Conservation (phyloP, 441 rosid genomes). For the Melastoma candidum region DNA sequence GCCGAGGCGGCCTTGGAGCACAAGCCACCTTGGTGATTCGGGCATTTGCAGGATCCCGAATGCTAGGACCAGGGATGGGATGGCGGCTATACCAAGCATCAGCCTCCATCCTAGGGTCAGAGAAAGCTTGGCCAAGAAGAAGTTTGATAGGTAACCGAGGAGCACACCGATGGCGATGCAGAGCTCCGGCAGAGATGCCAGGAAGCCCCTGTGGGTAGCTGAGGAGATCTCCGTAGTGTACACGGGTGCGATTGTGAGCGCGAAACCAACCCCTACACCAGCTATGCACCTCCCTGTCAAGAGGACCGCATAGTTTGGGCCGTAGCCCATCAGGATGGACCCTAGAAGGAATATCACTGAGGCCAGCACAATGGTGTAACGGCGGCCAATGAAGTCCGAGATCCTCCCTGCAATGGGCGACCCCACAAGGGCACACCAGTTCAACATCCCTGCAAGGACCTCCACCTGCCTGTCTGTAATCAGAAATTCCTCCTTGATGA, state of each 20-base stretch:
- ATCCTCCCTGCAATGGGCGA: constrained; percentile 73
- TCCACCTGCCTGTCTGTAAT: constrained; percentile 51
- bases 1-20: constrained; percentile 53
- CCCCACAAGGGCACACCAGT: constrained; percentile 57
- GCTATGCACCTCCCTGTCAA: constrained; percentile 59
- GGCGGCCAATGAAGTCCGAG: constrained; percentile 66
- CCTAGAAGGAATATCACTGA: constrained; percentile 60
- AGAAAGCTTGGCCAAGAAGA: constrained; percentile 37
- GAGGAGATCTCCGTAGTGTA: constrained; percentile 71
- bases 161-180: constrained; percentile 61
- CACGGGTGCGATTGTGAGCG: constrained; percentile 84
- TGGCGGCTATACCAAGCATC: constrained; percentile 78
- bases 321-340: constrained; percentile 70
- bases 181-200: constrained; percentile 63
- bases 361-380: constrained; percentile 64
- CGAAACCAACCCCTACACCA: constrained; percentile 75
- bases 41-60: constrained; percentile 64
- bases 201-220: constrained; percentile 46
- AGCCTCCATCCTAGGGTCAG: constrained; percentile 72
- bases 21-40: constrained; percentile 78
- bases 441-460: constrained; percentile 71
- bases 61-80: constrained; percentile 47
- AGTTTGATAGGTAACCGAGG: constrained; percentile 55
- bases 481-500: constrained; percentile 68
- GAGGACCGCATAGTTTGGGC: constrained; percentile 44